A percentile compares a stretch with the other conserved stretches of the same genome.
These are phyloP conservation scores for Plasmopara viticola DNA, from an alignment of 352 stramenopile genomes.

Conservation along the genomic window DNA sequence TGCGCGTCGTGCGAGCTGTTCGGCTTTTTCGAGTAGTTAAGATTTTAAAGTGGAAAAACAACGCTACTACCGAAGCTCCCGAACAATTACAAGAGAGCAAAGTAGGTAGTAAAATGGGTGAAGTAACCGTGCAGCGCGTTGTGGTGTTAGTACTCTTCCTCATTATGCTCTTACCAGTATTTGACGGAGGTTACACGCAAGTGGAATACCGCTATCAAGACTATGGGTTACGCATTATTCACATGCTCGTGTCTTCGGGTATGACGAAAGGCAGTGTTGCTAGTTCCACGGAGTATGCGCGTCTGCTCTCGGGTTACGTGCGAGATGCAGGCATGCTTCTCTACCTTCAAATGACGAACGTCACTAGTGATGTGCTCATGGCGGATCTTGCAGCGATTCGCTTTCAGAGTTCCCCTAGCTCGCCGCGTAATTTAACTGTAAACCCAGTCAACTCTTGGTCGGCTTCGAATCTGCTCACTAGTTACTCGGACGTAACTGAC, in stretches of 20 bases:
- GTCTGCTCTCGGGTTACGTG: slow-evolving; percentile 61
- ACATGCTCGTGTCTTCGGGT: slow-evolving; percentile 55
- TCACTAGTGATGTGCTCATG: slow-evolving; percentile 30
- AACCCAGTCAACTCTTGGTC: slow-evolving; percentile 65
- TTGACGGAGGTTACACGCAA: slow-evolving; percentile 74
- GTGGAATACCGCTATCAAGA: slow-evolving; percentile 82
- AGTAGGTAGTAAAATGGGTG: slow-evolving; percentile 84
- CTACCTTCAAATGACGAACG: slow-evolving; percentile 53
- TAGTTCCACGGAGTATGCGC: slow-evolving; percentile 42
- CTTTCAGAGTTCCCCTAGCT: slow-evolving; percentile 43
- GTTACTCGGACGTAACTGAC: slow-evolving; percentile 35
- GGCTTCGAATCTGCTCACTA: slow-evolving; percentile 21
- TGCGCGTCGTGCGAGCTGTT: slow-evolving; percentile 78
- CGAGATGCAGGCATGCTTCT: slow-evolving; percentile 50
- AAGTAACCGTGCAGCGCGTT: slow-evolving; percentile 79
- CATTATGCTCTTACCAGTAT: slow-evolving; percentile 82
- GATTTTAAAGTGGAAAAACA: slow-evolving; percentile 82
- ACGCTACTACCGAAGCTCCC: slow-evolving; percentile 25
- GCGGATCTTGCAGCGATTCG: slow-evolving; percentile 32
- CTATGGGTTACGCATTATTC: slow-evolving; percentile 71
- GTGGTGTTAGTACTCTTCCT: slow-evolving; percentile 88
- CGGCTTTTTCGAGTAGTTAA: slow-evolving; percentile 83
- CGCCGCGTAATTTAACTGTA: slow-evolving; percentile 40
- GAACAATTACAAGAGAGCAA: slow-evolving; percentile 76
- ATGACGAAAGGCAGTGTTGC: slow-evolving; percentile 20